Base-by-base conservation (phyloP, 495 filamentous ascomycete genomes). In the Annulohypoxylon stygium region DNA sequence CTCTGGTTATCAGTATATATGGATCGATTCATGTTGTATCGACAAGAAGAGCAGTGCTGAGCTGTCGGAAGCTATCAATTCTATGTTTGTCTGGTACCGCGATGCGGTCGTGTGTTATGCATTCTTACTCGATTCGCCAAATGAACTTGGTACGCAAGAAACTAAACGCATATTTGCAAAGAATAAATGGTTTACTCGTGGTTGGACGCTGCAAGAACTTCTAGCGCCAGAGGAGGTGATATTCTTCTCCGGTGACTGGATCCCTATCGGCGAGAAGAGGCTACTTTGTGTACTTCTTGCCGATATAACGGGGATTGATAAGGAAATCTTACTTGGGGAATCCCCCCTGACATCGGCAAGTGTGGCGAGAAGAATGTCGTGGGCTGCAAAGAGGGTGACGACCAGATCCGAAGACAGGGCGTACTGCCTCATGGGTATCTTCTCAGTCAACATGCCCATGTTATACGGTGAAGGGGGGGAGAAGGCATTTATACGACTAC, bases 61-160 rank as follows among this genome's bases (percentile, higher is more conserved):
- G 65, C 43, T 80, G 2, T 69, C 75, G 20, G 78, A 80, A 39
- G 66, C 77, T 10, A 79, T 78, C 33, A 78, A 78, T 23, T 75
- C 74, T 1, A 79, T 79, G 78, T 80, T 60, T 39, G 54, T 25
- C 0, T 81, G 79, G 79, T 81, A 81, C 48, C 30, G 61, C 16
- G 48, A 48, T 2, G 64, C 78, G 4, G 48, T 9, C 7, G 34
- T 76, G 10, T 39, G 36, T 11, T 39, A 39, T 39, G 36, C 36
- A 9, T 39, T 39, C 36, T 12, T 39, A 12, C 36, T 39, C 9
- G 3, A 12, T 12, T 39, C 36, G 36, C 36, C 36, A 9, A 39
- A 39, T 39, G 9, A 39, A 10, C 36, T 39, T 39, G 11, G 9
- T 7, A 12, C 36, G 9, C 36, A 39, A 12, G 36, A 12, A 11